phyloP scores from a whole-genome alignment of 192 early-diverging fungal genomes.

The Powellomyces hirtus region DNA sequence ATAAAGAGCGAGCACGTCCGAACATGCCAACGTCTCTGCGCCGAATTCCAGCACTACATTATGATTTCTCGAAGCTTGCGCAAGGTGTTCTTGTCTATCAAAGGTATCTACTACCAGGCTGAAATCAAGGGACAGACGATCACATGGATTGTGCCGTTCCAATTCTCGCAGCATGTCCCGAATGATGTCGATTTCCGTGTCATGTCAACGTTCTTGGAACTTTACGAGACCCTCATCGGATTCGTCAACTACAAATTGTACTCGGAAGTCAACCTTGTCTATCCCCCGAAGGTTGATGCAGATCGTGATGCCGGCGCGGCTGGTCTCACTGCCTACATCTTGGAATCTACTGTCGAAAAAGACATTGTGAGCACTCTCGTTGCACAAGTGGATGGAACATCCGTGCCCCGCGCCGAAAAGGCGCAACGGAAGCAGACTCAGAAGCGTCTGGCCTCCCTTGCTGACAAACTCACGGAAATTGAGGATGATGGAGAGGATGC shows the following conservation, averaged over 20 bases:
- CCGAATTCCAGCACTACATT: slow-evolving; percentile 93
- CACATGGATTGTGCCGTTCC: slow-evolving; percentile 94
- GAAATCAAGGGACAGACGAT: slow-evolving; percentile 89
- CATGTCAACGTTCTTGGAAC: slow-evolving; percentile 95
- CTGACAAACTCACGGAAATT: slow-evolving; percentile 11
- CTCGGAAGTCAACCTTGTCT: slow-evolving; percentile 80
- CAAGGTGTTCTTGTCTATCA: slow-evolving; percentile 95
- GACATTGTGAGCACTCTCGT: slow-evolving; percentile 38
- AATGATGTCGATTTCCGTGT: slow-evolving; percentile 94
- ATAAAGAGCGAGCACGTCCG: slow-evolving; percentile 35
- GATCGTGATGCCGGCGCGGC: slow-evolving; percentile 60
- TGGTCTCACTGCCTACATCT: slow-evolving; percentile 63
- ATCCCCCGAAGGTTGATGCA: slow-evolving; percentile 83
- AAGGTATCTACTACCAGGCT: slow-evolving; percentile 99
- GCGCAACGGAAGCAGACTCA: slow-evolving; percentile 50
- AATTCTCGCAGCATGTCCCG: slow-evolving; percentile 89
- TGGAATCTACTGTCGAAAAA: slow-evolving; percentile 51
- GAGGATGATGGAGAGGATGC: slow-evolving; percentile 28
- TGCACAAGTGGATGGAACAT: slow-evolving; percentile 2
- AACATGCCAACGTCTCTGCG: slow-evolving; percentile 74
- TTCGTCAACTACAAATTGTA: slow-evolving; percentile 96
- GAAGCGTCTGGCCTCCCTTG: slow-evolving; percentile 11
- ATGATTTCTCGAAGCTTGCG: slow-evolving; percentile 74
- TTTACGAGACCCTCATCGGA: slow-evolving; percentile 87
- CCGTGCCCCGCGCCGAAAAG: slow-evolving; percentile 7